Evolutionary conservation across 441 rosid species (phyloP).

Genomic region (Euphorbia celastroides): DNA sequence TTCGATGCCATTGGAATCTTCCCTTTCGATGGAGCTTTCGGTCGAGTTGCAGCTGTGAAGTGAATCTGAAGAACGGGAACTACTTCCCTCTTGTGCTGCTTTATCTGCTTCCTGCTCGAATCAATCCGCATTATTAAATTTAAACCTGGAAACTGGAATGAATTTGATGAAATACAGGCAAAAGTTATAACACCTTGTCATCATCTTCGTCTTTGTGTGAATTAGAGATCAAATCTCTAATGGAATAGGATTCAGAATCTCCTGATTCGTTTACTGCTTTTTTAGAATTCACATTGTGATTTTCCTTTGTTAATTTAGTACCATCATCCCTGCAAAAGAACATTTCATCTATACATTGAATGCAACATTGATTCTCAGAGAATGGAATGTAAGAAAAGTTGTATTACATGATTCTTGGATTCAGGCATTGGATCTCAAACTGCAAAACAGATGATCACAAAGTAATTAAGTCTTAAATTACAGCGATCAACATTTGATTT

Average conservation of each 20-base stretch:
- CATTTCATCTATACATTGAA: constrained; percentile 1
- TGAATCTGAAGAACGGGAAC: constrained; percentile 33
- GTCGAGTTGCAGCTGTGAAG: constrained; percentile 34
- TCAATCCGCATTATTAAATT: not conserved
- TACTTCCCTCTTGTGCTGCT: constrained; percentile 26
- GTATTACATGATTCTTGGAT: constrained; percentile 30
- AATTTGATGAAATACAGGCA: not conserved
- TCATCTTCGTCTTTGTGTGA: constrained; percentile 25
- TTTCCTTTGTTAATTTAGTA: constrained; percentile 25
- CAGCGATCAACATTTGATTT: too few relatives aligned
- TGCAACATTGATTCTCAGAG: not conserved
- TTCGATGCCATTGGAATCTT: constrained; percentile 15
- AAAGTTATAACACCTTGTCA: constrained; percentile 27
- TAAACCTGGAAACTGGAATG: not conserved
- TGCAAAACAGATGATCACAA: constrained; percentile 23
- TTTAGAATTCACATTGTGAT: constrained; percentile 17
- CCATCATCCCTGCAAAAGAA: constrained; percentile 33
- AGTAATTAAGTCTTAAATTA: not conserved
- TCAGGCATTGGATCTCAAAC: constrained; percentile 50
- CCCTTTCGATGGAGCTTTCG: constrained; percentile 25
- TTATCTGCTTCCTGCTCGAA: not conserved
- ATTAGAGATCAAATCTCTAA: constrained; percentile 28
- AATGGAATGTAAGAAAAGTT: not conserved
- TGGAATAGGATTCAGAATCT: constrained; percentile 27
- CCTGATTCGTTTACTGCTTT: constrained; percentile 35